These are phyloP conservation scores for Calocybe indica DNA, from an alignment of 768 basidiomycete genomes.

Conservation along the genomic window DNA sequence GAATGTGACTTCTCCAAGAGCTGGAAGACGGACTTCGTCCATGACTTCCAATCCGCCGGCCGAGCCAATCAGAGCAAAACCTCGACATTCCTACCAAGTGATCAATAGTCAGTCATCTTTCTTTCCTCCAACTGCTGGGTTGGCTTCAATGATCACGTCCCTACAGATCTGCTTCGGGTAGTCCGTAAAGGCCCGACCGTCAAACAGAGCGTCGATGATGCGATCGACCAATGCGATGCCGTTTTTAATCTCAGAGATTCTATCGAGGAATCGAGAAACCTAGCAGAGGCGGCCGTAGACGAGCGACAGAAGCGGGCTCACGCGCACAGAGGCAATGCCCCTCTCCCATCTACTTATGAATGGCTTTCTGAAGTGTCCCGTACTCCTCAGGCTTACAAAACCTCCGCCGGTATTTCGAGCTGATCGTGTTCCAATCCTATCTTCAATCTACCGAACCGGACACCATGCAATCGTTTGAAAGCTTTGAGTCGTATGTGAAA, in stretches of 20 bases:
- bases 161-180: constrained; percentile 72
- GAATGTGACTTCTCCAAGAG: constrained; percentile 31
- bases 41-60: constrained; percentile 28
- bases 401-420: constrained; percentile 77
- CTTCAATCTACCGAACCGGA: constrained; percentile 78
- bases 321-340: constrained; percentile 63
- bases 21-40: constrained; percentile 37
- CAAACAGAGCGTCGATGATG: constrained; percentile 81
- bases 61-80: constrained; percentile 23
- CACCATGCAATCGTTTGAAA: constrained; percentile 67
- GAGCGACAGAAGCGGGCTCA: constrained; percentile 59
- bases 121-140: background rate
- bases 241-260: constrained; percentile 84
- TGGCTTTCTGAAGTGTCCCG: constrained; percentile 4
- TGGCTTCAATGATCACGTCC: constrained; percentile 2
- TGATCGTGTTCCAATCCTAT: constrained; percentile 88
- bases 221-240: constrained; percentile 79
- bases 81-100: constrained; percentile 71
- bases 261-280: constrained; percentile 77
- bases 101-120: constrained; percentile 69
- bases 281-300: constrained; percentile 73
- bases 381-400: constrained; percentile 59
- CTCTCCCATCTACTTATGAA: background rate
- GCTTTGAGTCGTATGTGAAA: constrained; percentile 78
- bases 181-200: constrained; percentile 82